A percentile compares a stretch with the other conserved stretches of the same genome.
These are phyloP conservation scores for Geranomyces variabilis DNA, from an alignment of 192 early-diverging fungal species.

Conservation along the genomic window DNA sequence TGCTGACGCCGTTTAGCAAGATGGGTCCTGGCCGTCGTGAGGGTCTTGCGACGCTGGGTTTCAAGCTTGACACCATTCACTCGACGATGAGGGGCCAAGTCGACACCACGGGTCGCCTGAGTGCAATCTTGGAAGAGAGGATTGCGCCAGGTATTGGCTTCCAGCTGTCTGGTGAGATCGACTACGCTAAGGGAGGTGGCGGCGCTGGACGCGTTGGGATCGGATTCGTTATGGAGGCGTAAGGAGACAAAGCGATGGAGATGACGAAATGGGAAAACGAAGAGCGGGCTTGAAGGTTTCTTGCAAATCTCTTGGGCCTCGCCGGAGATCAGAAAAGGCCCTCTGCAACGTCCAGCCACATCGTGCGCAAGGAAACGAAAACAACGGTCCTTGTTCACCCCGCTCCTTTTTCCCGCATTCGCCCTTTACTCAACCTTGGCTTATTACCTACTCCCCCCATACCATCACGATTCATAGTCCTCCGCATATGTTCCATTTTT, in stretches of 20 bases:
- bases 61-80: constrained; percentile 94
- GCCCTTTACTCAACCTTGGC: too few relatives aligned
- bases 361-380: too few relatives aligned
- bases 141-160: constrained; percentile 82
- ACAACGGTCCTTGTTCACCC: too few relatives aligned
- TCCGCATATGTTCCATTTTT: too few relatives aligned
- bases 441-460: too few relatives aligned
- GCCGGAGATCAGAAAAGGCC: too few relatives aligned
- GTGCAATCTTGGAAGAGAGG: constrained; percentile 91
- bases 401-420: too few relatives aligned
- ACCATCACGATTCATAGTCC: too few relatives aligned
- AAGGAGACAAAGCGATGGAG: constrained; percentile 29
- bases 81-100: constrained; percentile 91
- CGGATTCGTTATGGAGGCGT: constrained; percentile 86
- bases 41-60: constrained; percentile 91
- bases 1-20: constrained; percentile 60
- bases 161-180: constrained; percentile 84
- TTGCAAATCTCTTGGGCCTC: too few relatives aligned
- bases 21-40: constrained; percentile 71
- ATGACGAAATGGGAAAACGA: too few relatives aligned
- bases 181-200: constrained; percentile 82
- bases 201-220: constrained; percentile 66
- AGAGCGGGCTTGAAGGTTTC: too few relatives aligned
- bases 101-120: constrained; percentile 86
- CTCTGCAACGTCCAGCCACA: too few relatives aligned